Evolutionary conservation across 202 grass and related monocot genomes (phyloP).

Genomic region (Hordeum pubiflorum): DNA sequence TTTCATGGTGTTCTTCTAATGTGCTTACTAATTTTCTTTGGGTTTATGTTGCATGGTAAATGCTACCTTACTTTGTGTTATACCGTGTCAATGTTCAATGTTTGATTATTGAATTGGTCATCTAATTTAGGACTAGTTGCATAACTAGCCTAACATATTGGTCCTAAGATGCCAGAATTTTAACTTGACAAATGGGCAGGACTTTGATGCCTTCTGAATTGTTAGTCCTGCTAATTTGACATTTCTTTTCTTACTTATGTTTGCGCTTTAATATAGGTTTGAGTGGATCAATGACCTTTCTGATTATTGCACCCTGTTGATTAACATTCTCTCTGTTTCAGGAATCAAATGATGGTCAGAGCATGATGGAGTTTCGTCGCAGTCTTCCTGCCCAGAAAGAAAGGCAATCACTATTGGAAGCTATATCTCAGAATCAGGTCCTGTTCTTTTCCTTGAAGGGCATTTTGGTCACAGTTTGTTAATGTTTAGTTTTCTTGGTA

Average conservation of each 20-base stretch:
- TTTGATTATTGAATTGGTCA: neutral
- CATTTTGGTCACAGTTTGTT: neutral
- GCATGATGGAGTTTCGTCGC: slow-evolving; percentile 86
- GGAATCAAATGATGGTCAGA: slow-evolving; percentile 83
- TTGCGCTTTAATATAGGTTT: neutral
- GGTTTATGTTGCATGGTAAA: neutral
- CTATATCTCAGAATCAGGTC: slow-evolving; percentile 88
- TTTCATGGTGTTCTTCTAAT: neutral
- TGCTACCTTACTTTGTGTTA: neutral
- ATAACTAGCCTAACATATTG: neutral
- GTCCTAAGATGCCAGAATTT: neutral
- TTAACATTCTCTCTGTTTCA: slow-evolving; percentile 26
- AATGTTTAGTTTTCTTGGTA: neutral
- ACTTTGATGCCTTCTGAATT: slow-evolving; percentile 2
- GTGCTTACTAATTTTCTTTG: neutral
- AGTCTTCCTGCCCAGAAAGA: slow-evolving; percentile 90
- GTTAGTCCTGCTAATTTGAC: neutral
- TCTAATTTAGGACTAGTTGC: neutral
- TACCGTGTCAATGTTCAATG: neutral
- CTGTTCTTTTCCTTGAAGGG: neutral
- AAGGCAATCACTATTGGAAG: slow-evolving; percentile 58
- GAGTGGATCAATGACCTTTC: neutral
- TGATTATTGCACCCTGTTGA: neutral
- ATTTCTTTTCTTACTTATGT: neutral
- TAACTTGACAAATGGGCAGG: neutral